Conservation (phyloP, 495 filamentous ascomycete genomes). For the Astrothelium subdiscretum region DNA sequence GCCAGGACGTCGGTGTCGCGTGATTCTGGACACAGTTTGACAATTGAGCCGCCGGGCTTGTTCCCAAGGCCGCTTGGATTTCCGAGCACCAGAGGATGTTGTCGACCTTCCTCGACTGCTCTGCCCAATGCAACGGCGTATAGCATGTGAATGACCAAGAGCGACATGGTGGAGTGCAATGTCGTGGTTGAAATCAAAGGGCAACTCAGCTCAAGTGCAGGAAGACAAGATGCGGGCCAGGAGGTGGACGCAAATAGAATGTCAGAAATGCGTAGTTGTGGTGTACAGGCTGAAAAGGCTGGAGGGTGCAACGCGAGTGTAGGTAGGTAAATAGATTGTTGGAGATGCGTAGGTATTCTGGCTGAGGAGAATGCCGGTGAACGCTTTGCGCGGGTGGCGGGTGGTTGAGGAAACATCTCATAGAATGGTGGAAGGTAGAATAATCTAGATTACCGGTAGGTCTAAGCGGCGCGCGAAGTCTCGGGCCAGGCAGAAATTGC, state of each 20-base stretch:
- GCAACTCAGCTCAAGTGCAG: background rate
- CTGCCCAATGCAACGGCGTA: background rate
- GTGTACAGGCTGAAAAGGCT: background rate
- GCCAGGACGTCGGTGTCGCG: background rate
- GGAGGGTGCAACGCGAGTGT: background rate
- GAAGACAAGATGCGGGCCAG: background rate
- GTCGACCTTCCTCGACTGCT: background rate
- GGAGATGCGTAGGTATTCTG: too few species aligned
- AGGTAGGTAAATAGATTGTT: background rate
- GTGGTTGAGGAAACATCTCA: background rate
- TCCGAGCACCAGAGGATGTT: background rate
- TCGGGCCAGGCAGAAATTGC: background rate
- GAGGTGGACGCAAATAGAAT: background rate
- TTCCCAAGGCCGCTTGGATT: background rate
- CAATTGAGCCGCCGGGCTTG: background rate
- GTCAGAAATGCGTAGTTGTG: background rate
- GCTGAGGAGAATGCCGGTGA: too few species aligned
- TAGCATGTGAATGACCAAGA: background rate
- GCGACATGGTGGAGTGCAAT: background rate
- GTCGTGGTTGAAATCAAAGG: background rate
- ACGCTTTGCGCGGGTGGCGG: background rate
- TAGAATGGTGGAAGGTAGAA: background rate
- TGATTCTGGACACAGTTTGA: background rate
- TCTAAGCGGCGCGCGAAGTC: background rate
- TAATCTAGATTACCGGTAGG: background rate